Evolutionary conservation across 345 rosid species (phyloP), one percentile per base, ranked within the genome.

Genomic region (Hevea brasiliensis): DNA sequence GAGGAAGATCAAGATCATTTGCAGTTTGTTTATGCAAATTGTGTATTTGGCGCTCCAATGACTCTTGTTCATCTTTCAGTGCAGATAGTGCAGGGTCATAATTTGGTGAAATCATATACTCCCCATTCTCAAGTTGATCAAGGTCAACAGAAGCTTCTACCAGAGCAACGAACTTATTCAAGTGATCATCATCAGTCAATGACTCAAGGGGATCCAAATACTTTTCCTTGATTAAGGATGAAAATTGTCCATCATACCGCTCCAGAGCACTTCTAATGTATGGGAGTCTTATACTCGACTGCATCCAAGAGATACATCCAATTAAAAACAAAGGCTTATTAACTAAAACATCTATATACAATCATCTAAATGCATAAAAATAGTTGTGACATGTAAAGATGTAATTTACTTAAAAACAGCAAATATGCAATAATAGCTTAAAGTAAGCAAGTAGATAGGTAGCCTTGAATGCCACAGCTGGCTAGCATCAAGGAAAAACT

Each of bases 41-140:
- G 56, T 87, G 90, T 72, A 95, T 92, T 85, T 92, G 92, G 69
- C 26, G 70, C 79, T 89, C 99, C 77, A 95, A 78, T 65, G 86
- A 84, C 61, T 89, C 93, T 74, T 87, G 94, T 82, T 92, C 89
- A 61, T 82, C 88, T 85, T 89, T 92, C 42, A 95, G 85, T 41
- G 87, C 86, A 57, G 87, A 74, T 62, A 95, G 83, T 50, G 86
- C 88, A 76, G 88, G 48, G 78, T 92, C 94, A 81, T 95, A 95
- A 75, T 90, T 78, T 61, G 99, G 77, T 45, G 97, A 92, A 80
- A 95, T 92, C 98, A 95, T 91, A 88, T 87, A 92, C 63, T 92
- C 99, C 67, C 99, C 98, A 85, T 83, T 87, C 79, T 89, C 96
- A 75, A 95, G 93, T 85, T 95, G 96, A 83, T 92, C 97, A 54